phyloP scores from a whole-genome alignment of 2,329 filamentous ascomycete genomes.

The Juglanconis oblonga region DNA sequence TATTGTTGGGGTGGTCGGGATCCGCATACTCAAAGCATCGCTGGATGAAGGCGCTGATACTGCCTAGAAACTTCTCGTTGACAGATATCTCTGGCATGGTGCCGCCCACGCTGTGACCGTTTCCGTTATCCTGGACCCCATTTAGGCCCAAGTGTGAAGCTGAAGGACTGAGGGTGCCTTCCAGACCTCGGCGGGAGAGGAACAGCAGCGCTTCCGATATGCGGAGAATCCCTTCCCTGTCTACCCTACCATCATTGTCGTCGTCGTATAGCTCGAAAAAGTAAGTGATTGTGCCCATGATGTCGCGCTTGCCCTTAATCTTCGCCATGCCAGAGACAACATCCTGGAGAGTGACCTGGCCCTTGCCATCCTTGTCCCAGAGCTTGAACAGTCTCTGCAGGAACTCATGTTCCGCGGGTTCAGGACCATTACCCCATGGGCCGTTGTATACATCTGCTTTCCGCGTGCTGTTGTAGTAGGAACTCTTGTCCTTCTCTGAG shows the following conservation, averaged over 20 bases:
- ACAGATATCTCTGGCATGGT: conserved; percentile 54
- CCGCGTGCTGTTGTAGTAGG: conserved; percentile 59
- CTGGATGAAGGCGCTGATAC: conserved; percentile 92
- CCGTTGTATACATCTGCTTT: conserved; percentile 42
- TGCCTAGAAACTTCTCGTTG: conserved; percentile 87
- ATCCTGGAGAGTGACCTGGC: conserved; percentile 82
- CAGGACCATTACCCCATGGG: conserved; percentile 55
- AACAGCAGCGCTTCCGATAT: conserved; percentile 95
- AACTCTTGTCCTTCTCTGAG: conserved; percentile 51
- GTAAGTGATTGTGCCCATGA: conserved; percentile 96
- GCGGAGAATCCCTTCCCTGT: conserved; percentile 88
- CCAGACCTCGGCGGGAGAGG: conserved; percentile 82
- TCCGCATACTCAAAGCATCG: conserved; percentile 98
- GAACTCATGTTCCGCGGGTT: conserved; percentile 91
- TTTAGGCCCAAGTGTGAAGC: conserved; percentile 55
- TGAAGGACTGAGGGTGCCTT: conserved; percentile 68
- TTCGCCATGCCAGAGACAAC: conserved; percentile 87
- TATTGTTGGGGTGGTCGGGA: conserved; percentile 72
- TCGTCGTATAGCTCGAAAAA: conserved; percentile 98
- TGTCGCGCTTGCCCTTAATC: conserved; percentile 90
- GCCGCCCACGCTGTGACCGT: conserved; percentile 33
- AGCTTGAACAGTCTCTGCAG: conserved; percentile 81
- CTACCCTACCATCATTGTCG: conserved; percentile 83
- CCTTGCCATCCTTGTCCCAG: conserved; percentile 79
- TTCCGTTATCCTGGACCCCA: conserved; percentile 31